These are phyloP conservation scores for Asterella californica DNA, from an alignment of 225 moss, liverwort and hornwort genomes.

Conservation along the genomic window DNA sequence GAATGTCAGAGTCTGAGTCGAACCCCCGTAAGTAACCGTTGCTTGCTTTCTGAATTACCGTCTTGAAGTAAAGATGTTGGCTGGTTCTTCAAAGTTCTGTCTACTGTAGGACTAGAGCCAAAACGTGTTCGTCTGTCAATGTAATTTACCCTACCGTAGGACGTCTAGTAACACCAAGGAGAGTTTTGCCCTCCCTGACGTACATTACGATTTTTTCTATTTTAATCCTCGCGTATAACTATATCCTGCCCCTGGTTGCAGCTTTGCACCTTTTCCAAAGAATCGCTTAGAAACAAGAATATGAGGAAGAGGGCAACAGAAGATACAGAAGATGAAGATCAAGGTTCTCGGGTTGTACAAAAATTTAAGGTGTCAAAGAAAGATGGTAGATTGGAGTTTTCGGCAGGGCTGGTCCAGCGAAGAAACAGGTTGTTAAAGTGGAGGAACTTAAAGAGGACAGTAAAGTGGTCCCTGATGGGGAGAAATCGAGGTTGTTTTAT, in stretches of 20 bases:
- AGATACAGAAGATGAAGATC: slow-evolving; percentile 31
- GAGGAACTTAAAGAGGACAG: slow-evolving; percentile 1
- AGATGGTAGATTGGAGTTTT: slow-evolving; percentile 66
- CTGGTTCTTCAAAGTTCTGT: not conserved
- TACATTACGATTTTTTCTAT: not conserved
- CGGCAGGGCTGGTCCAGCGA: slow-evolving; percentile 29
- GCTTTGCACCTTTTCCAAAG: slow-evolving; percentile 54
- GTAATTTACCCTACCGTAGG: too few species aligned
- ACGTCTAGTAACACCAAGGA: too few species aligned
- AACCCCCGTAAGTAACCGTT: not conserved
- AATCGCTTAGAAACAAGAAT: slow-evolving; percentile 61
- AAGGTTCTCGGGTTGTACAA: slow-evolving; percentile 28
- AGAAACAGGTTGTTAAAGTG: slow-evolving; percentile 13
- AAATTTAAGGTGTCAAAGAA: slow-evolving; percentile 52
- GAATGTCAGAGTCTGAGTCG: not conserved
- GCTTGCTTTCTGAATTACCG: too few species aligned
- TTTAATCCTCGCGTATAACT: not conserved
- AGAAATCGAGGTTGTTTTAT: slow-evolving; percentile 48
- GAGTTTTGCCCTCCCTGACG: too few species aligned
- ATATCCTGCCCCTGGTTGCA: not conserved
- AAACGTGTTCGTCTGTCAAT: too few species aligned
- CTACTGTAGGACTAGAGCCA: too few species aligned
- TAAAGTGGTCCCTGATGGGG: slow-evolving; percentile 1
- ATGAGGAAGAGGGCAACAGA: slow-evolving; percentile 61
- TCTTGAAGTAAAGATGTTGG: not conserved